Base-by-base conservation (phyloP, 2,329 filamentous ascomycete species). In the Fusarium anthophilum region DNA sequence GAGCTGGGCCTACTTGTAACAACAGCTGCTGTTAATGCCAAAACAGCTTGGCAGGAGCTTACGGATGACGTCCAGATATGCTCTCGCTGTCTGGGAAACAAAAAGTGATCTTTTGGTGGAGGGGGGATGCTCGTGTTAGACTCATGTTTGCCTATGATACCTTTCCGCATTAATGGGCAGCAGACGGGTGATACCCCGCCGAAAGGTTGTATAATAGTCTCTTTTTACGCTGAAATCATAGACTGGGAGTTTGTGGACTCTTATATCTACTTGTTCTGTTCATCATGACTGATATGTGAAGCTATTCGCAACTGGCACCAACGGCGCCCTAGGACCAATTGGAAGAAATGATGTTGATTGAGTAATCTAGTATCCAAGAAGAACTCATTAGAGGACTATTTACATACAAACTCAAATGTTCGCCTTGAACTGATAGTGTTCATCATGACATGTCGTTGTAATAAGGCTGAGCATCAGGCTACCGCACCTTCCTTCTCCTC, bases 201-300 rank as follows among this genome's bases (percentile, higher is more conserved):
- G 66, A 75, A 76, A 65, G 74, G 72, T 76, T 76, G 74, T 76
- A 76, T 76, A 76, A 76, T 76, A 76, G 74, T 76, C 71, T 65
- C 59, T 74, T 74, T 76, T 75, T 74, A 74, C 73, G 74, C 71
- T 75, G 50, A 65, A 76, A 76, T 74, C 58, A 76, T 76, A 76
- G 74, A 76, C 74, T 74, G 62, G 73, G 69, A 64, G 66, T 66
- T 71, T 73, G 56, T 71, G 69, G 60, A 73, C 70, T 73, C 70
- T 73, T 69, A 32, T 66, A 59, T 53, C 47, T 51, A 59, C 20
- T 30, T 54, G 24, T 43, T 24, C 17, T 32, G 20, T 44, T 65
- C 14, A 58, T 59, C 45, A 41, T 47, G 38, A 24, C n/a, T 45
- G 38, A 45, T 8, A 26, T 47, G 57, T 54, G 57, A 63, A 51